Evolutionary conservation across 495 filamentous ascomycete species (phyloP), one percentile per base, ranked within the genome.

Genomic region (Rostrohypoxylon terebratum): DNA sequence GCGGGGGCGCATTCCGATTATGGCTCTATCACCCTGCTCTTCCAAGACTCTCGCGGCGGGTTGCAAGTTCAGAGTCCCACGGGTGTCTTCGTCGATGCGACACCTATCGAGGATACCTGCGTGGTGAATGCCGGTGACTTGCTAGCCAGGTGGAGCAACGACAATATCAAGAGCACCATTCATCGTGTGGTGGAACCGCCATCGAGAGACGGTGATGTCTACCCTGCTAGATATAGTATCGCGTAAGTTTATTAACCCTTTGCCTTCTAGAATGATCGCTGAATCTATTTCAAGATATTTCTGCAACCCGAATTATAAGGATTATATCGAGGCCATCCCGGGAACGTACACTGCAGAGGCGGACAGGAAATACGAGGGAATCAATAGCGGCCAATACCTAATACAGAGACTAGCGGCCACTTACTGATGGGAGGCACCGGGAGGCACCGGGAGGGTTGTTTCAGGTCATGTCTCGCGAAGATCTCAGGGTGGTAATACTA

Each of bases 71-170:
- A 89, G 75, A 90, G 87, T 40, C 92, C 93, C 0, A 88, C 87
- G 31, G 92, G 92, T 0, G 89, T 84, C 0, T 98, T 94, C 77
- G 88, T 97, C 16, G 89, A 97, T 74, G 95, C 92, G 16, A 92
- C 86, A 31, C 95, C 95, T 0, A 93, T 97, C 60, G 83, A 89
- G 31, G 91, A 89, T 57, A 94, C 94, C 3, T 91, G 96, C 60
- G 93, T 98, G 5, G 87, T 98, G 33, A 98, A 98, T 78, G 94
- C 94, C 1, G 95, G 94, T 1, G 95, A 98, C 80, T 69, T 98
- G 73, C 80, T 98, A 47, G 91, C 93, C 2, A 82, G 94, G 33
- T 98, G 95, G 95, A 92, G 90, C 44, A 98, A 98, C 75, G 93
- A 94, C 74, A 89, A 87, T 4, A 95, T 98, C 77, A 92, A 90